Evolutionary conservation across 257 asterid genomes (phyloP).

Genomic region (Apocynum venetum): DNA sequence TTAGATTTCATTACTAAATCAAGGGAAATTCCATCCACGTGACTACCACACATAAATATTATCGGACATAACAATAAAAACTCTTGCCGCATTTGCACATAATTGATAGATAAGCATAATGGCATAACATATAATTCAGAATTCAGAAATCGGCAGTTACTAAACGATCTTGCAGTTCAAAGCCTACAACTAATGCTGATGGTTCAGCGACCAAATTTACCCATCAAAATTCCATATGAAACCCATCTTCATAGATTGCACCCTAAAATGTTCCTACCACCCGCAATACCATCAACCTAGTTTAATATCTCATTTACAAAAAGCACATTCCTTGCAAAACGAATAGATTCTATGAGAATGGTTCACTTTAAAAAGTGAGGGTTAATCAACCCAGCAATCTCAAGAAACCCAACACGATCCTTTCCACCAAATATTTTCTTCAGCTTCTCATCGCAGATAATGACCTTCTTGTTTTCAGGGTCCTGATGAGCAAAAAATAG

Average conservation of each 20-base stretch:
- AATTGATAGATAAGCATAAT: not conserved
- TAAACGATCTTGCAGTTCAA: not conserved
- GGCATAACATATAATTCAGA: not conserved
- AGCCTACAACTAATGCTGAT: not conserved
- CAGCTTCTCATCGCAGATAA: constrained; percentile 88
- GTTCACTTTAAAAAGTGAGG: constrained; percentile 70
- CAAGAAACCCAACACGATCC: constrained; percentile 87
- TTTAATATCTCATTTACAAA: constrained; percentile 31
- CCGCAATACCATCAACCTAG: not conserved
- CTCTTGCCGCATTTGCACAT: not conserved
- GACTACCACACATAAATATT: not conserved
- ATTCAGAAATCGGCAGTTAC: not conserved
- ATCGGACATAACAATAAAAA: not conserved
- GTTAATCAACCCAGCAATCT: constrained; percentile 79
- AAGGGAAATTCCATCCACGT: not conserved
- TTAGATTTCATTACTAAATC: no score
- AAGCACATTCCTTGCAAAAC: constrained; percentile 17
- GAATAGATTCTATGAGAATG: constrained; percentile 8
- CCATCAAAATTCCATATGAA: not conserved
- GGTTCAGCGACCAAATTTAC: not conserved
- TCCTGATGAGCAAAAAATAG: constrained; percentile 36
- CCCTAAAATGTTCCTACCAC: constrained; percentile 4
- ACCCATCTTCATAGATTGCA: not conserved
- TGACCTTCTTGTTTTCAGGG: constrained; percentile 75
- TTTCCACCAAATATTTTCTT: constrained; percentile 61